Evolutionary conservation across 768 basidiomycete genomes (phyloP).

Genomic region (Dacryopinax primogenitus): DNA sequence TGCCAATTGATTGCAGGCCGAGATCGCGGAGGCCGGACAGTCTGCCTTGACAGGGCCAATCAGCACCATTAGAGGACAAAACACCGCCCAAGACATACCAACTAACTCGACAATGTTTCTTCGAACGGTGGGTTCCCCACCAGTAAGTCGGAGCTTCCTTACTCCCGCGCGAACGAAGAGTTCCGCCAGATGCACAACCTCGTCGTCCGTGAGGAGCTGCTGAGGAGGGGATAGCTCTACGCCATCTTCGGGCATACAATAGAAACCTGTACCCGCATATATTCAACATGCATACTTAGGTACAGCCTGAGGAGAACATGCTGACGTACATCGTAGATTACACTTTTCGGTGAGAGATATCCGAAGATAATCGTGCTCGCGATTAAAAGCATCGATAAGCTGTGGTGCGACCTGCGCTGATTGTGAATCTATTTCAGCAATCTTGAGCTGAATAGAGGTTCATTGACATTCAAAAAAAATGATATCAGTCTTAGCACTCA

Average conservation of each 20-base stretch:
- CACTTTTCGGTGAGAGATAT: conserved; percentile 79
- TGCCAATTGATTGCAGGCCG: conserved; percentile 63
- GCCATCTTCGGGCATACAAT: conserved; percentile 81
- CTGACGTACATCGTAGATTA: conserved; percentile 61
- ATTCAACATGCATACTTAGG: conserved; percentile 15
- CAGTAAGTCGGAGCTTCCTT: conserved; percentile 76
- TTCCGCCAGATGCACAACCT: conserved; percentile 56
- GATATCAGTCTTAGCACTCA: background rate
- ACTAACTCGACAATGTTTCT: conserved; percentile 61
- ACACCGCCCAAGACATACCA: conserved; percentile 31
- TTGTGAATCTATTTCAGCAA: background rate
- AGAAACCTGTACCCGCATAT: conserved; percentile 46
- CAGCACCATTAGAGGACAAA: conserved; percentile 6
- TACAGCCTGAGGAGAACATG: background rate
- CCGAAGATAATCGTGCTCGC: conserved; percentile 74
- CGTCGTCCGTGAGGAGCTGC: conserved; percentile 60
- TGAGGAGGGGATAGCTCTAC: conserved; percentile 56
- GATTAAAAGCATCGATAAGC: conserved; percentile 51
- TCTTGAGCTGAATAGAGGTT: background rate
- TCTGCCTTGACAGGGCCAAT: conserved; percentile 32
- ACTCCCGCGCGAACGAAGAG: conserved; percentile 74
- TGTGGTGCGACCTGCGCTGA: conserved; percentile 1
- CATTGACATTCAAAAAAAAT: background rate
- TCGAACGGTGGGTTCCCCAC: conserved; percentile 76
- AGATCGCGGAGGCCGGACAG: conserved; percentile 46